These are phyloP conservation scores for Crithidia sp. DNA, from an alignment of 208 protist species.

Conservation along the genomic window DNA sequence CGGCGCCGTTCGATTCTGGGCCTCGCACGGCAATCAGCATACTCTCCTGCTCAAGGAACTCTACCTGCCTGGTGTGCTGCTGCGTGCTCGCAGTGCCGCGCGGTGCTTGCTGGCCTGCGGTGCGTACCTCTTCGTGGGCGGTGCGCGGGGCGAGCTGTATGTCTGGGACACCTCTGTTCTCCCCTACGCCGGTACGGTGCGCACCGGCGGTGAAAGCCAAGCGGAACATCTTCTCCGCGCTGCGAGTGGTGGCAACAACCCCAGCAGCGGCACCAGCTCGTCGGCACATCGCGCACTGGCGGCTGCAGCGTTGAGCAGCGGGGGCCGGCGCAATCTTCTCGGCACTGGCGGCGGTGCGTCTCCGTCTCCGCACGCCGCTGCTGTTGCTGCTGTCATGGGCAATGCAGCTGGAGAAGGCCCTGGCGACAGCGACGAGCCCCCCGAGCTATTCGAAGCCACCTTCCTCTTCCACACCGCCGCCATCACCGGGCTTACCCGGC, in stretches of 20 bases:
- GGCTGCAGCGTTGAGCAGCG: too few relatives aligned
- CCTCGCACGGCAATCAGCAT: constrained; percentile 23
- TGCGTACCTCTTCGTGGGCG: constrained; percentile 41
- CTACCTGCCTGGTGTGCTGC: constrained; percentile 26
- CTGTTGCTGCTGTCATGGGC: neutral
- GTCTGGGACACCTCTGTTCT: constrained; percentile 38
- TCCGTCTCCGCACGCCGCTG: neutral
- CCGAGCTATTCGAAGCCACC: constrained; percentile 16
- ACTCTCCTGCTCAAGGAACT: constrained; percentile 34
- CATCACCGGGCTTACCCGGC: constrained; percentile 41
- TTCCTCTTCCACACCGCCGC: constrained; percentile 46
- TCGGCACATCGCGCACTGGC: neutral
- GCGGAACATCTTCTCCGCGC: too few relatives aligned
- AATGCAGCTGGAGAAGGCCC: neutral
- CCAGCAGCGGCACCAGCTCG: neutral
- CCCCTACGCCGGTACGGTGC: constrained; percentile 1
- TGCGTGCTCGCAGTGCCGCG: constrained; percentile 25
- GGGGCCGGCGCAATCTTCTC: neutral
- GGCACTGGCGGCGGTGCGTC: neutral
- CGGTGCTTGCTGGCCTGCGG: constrained; percentile 44
- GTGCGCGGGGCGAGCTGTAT: constrained; percentile 37
- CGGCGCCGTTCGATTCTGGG: constrained; percentile 36
- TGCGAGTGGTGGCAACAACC: too few relatives aligned
- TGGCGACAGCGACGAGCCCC: neutral
- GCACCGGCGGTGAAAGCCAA: neutral